Percentiles rank a stretch among this genome's conserved stretches.
Conservation (phyloP, 2,329 filamentous ascomycete species). For the Aureobasidium sp. region DNA sequence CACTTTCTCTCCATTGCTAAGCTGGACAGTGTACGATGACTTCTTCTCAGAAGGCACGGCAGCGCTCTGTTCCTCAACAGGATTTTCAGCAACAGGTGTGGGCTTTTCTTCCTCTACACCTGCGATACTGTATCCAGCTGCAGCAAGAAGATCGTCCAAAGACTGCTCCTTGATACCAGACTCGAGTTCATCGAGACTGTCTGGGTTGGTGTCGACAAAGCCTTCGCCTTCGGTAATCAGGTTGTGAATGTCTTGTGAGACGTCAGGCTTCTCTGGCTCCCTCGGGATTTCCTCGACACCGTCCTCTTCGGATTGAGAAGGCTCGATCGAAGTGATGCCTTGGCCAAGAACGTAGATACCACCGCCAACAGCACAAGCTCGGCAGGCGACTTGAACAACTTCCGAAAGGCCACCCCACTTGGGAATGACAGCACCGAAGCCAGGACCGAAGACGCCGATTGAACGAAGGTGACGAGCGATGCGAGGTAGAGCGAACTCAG, state of each 20-base stretch:
- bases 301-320: constrained; percentile 17
- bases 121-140: constrained; percentile 12
- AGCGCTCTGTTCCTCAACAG: not conserved
- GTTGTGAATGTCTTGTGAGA: constrained; percentile 4
- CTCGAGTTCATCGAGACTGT: constrained; percentile 9
- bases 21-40: constrained; percentile 11
- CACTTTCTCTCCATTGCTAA: constrained; percentile 25
- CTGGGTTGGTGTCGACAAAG: not conserved
- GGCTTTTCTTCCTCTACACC: constrained; percentile 3
- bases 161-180: constrained; percentile 12
- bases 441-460: constrained; percentile 77
- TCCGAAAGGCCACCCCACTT: constrained; percentile 91
- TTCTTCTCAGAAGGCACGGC: constrained; percentile 1
- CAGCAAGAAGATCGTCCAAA: constrained; percentile 12
- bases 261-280: constrained; percentile 1
- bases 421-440: constrained; percentile 80
- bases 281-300: constrained; percentile 10
- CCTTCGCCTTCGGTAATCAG: constrained; percentile 2
- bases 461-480: constrained; percentile 76
- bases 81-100: not conserved
- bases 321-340: constrained; percentile 41
- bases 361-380: constrained; percentile 83
- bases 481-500: constrained; percentile 60
- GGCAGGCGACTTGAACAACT: constrained; percentile 82
- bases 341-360: constrained; percentile 80